Evolutionary conservation across 306 rosid species (phyloP).

Genomic region (Pterocarpus macrocarpus): DNA sequence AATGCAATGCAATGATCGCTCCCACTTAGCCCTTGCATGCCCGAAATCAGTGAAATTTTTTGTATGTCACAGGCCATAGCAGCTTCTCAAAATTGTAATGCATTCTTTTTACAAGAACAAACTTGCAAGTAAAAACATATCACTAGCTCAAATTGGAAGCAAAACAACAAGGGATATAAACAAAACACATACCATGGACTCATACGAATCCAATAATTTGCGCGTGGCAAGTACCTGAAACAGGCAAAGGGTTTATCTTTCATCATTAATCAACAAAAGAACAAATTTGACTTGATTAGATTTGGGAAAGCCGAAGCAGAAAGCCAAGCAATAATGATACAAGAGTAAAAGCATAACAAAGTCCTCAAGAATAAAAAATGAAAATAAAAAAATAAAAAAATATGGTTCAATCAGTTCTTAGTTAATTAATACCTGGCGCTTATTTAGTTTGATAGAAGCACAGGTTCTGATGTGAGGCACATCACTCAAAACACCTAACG

Average conservation of each 20-base stretch:
- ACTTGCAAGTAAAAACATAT: neutral
- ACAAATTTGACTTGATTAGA: no score
- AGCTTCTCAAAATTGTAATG: neutral
- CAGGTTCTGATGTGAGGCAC: neutral
- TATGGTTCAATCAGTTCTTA: no score
- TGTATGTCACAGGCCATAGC: neutral
- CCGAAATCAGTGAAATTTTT: neutral
- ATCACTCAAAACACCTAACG: neutral
- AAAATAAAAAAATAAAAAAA: no score
- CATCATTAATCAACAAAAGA: no score
- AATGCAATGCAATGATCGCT: no score
- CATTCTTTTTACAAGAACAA: neutral
- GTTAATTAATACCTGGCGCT: neutral
- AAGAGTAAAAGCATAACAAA: no score
- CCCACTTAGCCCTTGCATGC: no score
- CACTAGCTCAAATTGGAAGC: neutral
- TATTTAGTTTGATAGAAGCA: neutral
- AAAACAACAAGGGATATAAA: neutral
- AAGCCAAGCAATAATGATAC: neutral
- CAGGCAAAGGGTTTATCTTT: conserved; percentile 20
- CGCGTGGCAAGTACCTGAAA: conserved; percentile 61
- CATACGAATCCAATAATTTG: conserved; percentile 61
- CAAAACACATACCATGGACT: conserved; percentile 58
- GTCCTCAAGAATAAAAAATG: no score
- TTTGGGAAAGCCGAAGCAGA: neutral